Conservation (phyloP, 106 monocot genomes). For the Gastrodia elata region DNA sequence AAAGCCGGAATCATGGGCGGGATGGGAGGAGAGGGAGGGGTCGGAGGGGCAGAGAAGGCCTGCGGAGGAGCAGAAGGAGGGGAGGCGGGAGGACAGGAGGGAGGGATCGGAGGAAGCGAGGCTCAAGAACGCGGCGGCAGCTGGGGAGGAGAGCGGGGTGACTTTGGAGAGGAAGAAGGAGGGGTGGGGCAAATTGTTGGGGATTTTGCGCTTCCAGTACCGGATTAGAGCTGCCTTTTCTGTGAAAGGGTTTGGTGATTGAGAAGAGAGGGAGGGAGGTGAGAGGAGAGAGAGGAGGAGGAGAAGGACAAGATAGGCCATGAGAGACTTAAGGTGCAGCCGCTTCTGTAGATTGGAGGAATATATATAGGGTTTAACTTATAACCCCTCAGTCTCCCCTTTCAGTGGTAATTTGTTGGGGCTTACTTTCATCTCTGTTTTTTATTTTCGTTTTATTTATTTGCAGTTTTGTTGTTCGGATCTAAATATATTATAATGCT, state of each 20-base stretch:
- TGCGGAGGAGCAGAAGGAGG: conserved; percentile 46
- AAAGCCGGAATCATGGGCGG: conserved; percentile 30
- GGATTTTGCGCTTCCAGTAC: conserved; percentile 77
- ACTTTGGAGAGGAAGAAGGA: conserved; percentile 63
- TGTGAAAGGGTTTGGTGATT: conserved; percentile 38
- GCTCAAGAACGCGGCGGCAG: conserved; percentile 29
- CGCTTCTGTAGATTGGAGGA: no score
- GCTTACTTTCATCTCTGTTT: no score
- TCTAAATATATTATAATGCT: no score
- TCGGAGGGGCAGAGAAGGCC: conserved; percentile 7
- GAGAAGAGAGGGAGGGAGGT: background rate
- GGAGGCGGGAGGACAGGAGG: conserved; percentile 23
- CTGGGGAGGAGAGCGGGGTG: conserved; percentile 58
- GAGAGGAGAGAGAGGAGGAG: conserved; percentile 1
- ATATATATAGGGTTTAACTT: no score
- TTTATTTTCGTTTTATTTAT: no score
- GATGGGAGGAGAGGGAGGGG: conserved; percentile 7
- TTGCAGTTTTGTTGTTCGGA: no score
- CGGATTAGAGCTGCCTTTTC: conserved; percentile 54
- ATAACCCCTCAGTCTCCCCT: no score
- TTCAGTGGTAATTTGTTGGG: no score
- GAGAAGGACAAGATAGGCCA: conserved; percentile 2
- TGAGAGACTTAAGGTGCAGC: background rate
- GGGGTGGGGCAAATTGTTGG: conserved; percentile 37
- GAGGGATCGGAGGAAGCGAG: conserved; percentile 24